Conservation (phyloP, 139 green algal genomes). For the Edaphochlamys debaryana region DNA sequence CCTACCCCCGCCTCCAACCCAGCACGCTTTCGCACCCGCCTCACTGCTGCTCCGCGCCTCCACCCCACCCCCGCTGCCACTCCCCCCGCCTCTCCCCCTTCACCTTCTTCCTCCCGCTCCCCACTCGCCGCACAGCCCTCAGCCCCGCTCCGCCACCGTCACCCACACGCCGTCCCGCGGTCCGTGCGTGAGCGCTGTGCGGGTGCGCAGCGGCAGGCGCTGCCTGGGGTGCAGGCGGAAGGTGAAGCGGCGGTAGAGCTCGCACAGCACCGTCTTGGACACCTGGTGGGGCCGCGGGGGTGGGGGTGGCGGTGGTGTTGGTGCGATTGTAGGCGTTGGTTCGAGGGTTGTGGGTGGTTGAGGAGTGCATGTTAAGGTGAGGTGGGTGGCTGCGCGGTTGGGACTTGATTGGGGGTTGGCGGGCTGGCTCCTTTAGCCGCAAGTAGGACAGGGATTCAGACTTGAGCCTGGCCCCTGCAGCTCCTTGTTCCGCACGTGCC, state of each 20-base stretch:
- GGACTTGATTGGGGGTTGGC: neutral
- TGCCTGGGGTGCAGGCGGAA: slow-evolving; percentile 54
- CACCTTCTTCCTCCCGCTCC: too few species aligned
- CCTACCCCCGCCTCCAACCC: too few species aligned
- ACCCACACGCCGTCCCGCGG: slow-evolving; percentile 6
- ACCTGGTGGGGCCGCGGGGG: neutral
- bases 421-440: neutral
- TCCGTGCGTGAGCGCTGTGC: slow-evolving; percentile 2
- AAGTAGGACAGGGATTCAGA: neutral
- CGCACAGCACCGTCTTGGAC: slow-evolving; percentile 52
- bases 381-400: too few species aligned
- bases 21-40: too few species aligned
- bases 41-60: too few species aligned
- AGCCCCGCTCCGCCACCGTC: neutral
- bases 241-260: slow-evolving; percentile 53
- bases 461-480: neutral
- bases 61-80: too few species aligned
- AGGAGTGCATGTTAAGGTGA: too few species aligned
- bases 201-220: slow-evolving; percentile 13
- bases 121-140: too few species aligned
- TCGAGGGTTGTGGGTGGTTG: too few species aligned
- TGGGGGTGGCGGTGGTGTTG: neutral
- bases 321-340: too few species aligned
- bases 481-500: neutral
- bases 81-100: too few species aligned